Evolutionary conservation across 805 yeast genomes (phyloP), one percentile per base, ranked within the genome.

Genomic region (Wickerhamiella azymoides): DNA sequence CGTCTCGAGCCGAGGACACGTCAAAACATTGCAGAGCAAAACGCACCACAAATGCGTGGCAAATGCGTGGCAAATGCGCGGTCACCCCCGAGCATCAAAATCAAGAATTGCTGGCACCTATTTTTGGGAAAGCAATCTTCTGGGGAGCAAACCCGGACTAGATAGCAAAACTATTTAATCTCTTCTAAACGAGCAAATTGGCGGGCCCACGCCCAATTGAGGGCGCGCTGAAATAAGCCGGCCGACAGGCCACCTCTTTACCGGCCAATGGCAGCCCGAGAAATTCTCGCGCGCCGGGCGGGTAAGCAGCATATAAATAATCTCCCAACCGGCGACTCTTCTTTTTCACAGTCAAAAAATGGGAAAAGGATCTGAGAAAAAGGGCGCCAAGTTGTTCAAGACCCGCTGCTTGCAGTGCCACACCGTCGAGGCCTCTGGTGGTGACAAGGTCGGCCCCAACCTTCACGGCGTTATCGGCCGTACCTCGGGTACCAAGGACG

Each of bases 381-480:
- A 92, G 74, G 98, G 98, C 77, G 97, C 97, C 57, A 84, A 84
- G 65, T 76, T 92, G 57, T 92, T 92, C 81, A 92, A 92, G 75
- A 92, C 97, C 56, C 86, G 98, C 80, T 92, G 98, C 72, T 75
- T 86, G 59, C 97, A 92, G 75, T 92, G 98, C 71, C 98, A 92
- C 80, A 89, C 97, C 61, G 80, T 80, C 56, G 97, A 89, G 69
- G 74, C 72, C 52, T 95, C 95, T 64, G 97, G 94, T 54, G 89
- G 96, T 59, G 79, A 89, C 83, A 92, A 92, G 77, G 96, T 89
- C 62, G 98, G 98, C 69, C 98, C 98, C 66, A 92, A 89, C 71
- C 80, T 92, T 67, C 82, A 84, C 71, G 98, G 96, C 70, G 72
- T 92, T 57, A 74, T 92, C 54, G 93, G 93, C 63, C 85, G 98